Percentiles rank a stretch among this genome's conserved stretches.
phyloP scores from a whole-genome alignment of 306 rosid species.

The Elaeagnus macrophylla region DNA sequence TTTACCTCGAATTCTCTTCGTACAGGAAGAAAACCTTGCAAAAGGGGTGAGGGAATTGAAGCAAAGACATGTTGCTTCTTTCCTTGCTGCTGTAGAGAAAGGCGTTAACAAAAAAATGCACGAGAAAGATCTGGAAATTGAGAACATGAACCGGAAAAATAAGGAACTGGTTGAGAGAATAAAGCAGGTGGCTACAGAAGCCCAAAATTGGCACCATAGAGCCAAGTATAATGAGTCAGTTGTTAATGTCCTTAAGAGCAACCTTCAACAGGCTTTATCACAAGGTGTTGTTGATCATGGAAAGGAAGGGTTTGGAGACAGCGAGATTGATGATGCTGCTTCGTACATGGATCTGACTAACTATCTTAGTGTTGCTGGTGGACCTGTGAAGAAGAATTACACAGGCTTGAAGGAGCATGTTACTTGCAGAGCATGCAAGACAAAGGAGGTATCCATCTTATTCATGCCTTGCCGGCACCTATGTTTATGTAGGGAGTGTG shows the following conservation, averaged over 20 bases:
- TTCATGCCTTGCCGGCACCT: constrained; percentile 91
- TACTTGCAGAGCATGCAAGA: constrained; percentile 61
- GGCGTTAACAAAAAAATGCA: constrained; percentile 52
- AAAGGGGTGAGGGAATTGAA: constrained; percentile 74
- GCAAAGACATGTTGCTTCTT: constrained; percentile 57
- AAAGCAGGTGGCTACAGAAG: constrained; percentile 70
- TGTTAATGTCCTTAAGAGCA: constrained; percentile 63
- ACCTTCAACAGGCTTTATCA: constrained; percentile 77
- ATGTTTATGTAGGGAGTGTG: constrained; percentile 84
- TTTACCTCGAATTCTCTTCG: neutral
- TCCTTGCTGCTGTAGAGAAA: constrained; percentile 59
- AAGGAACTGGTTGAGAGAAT: constrained; percentile 70
- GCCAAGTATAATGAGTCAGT: constrained; percentile 83
- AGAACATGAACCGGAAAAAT: constrained; percentile 62
- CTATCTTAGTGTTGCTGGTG: constrained; percentile 33
- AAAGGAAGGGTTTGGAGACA: constrained; percentile 94
- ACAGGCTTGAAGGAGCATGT: constrained; percentile 33
- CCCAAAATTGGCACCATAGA: constrained; percentile 75
- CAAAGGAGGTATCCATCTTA: constrained; percentile 69
- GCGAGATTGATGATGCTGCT: constrained; percentile 71
- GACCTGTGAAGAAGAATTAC: constrained; percentile 24
- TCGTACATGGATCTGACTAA: constrained; percentile 57
- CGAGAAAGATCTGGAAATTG: constrained; percentile 73
- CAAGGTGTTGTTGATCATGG: constrained; percentile 75
- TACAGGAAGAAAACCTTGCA: constrained; percentile 73